phyloP scores from a whole-genome alignment of 108 stramenopile genomes.

The Cyclotella baltica region DNA sequence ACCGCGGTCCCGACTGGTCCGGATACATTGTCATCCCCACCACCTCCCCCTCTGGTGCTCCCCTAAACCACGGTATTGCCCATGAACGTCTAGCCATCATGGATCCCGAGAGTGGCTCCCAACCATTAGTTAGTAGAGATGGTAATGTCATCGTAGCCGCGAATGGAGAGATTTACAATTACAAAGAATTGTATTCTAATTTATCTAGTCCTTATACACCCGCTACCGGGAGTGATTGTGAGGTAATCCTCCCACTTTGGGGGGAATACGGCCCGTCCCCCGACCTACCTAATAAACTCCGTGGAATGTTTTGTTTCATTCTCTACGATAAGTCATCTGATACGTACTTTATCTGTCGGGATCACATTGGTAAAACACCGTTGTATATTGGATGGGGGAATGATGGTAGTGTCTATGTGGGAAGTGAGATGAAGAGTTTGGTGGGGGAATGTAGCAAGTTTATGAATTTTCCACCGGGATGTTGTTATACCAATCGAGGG shows the following conservation, averaged over 20 bases:
- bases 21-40: slow-evolving; percentile 88
- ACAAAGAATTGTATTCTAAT: slow-evolving; percentile 90
- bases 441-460: slow-evolving; percentile 82
- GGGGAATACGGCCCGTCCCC: slow-evolving; percentile 74
- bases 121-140: slow-evolving; percentile 89
- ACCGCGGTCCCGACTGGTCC: slow-evolving; percentile 98
- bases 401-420: slow-evolving; percentile 93
- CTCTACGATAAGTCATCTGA: slow-evolving; percentile 90
- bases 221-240: slow-evolving; percentile 95
- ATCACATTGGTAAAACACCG: slow-evolving; percentile 98
- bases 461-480: slow-evolving; percentile 96
- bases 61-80: slow-evolving; percentile 89
- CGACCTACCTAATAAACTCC: slow-evolving; percentile 75
- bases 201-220: slow-evolving; percentile 80
- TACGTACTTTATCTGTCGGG: slow-evolving; percentile 90
- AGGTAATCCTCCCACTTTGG: slow-evolving; percentile 95
- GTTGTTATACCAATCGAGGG: slow-evolving; percentile 90
- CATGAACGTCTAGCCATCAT: slow-evolving; percentile 98
- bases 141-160: slow-evolving; percentile 91
- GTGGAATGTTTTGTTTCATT: slow-evolving; percentile 98
- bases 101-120: slow-evolving; percentile 96
- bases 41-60: slow-evolving; percentile 40
- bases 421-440: slow-evolving; percentile 96
- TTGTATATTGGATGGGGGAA: slow-evolving; percentile 97
- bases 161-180: slow-evolving; percentile 99